Evolutionary conservation across 2,329 filamentous ascomycete genomes (phyloP).

Genomic region (Xylariaceae sp.): DNA sequence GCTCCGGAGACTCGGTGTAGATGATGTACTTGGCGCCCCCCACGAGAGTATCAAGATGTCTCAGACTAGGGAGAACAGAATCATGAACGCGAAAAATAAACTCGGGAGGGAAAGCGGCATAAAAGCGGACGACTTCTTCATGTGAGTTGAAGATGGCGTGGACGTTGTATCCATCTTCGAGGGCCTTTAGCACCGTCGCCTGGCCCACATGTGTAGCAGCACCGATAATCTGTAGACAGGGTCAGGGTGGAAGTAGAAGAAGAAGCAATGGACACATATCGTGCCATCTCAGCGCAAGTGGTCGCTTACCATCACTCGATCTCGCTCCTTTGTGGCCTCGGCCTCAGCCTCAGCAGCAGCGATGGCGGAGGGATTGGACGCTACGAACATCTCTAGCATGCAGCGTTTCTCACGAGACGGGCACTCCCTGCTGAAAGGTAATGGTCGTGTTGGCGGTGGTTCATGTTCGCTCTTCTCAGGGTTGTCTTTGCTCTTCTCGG

Average conservation of each 20-base stretch:
- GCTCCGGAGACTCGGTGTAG: too few relatives aligned
- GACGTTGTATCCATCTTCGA: slow-evolving; percentile 2
- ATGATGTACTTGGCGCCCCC: too few relatives aligned
- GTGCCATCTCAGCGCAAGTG: too few relatives aligned
- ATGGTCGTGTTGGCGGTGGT: not conserved
- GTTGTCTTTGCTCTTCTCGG: not conserved
- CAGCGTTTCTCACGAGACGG: too few relatives aligned
- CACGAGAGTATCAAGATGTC: too few relatives aligned
- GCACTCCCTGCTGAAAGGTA: too few relatives aligned
- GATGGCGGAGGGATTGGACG: too few relatives aligned
- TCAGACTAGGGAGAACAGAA: too few relatives aligned
- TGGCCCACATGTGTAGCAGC: not conserved
- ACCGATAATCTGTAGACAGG: not conserved
- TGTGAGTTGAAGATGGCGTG: not conserved
- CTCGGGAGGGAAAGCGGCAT: not conserved
- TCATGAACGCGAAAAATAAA: not conserved
- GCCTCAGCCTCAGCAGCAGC: too few relatives aligned
- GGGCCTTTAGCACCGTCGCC: not conserved
- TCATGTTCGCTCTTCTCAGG: not conserved
- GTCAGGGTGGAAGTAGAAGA: not conserved
- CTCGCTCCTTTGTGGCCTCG: not conserved
- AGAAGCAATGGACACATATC: not conserved
- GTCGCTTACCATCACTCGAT: not conserved
- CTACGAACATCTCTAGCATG: too few relatives aligned
- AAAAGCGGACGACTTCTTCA: not conserved